Percentiles rank a stretch among this genome's conserved stretches.
These are phyloP conservation scores for Colletotrichum destructivum DNA, from an alignment of 2,329 filamentous ascomycete genomes.

Conservation along the genomic window DNA sequence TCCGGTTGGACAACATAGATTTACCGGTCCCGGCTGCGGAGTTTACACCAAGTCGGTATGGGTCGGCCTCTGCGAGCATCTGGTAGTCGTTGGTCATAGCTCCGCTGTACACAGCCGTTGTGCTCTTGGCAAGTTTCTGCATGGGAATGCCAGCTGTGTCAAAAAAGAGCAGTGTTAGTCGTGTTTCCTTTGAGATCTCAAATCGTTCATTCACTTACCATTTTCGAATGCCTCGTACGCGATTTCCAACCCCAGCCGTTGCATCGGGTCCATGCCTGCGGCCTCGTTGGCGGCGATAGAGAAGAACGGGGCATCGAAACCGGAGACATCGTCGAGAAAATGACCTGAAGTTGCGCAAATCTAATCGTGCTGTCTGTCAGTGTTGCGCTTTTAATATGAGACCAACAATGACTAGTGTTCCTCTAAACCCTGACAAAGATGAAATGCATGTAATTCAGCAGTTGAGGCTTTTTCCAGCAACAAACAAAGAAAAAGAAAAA, in stretches of 20 bases:
- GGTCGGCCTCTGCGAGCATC: slow-evolving; percentile 49
- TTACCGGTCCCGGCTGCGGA: slow-evolving; percentile 48
- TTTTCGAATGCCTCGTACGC: slow-evolving; percentile 28
- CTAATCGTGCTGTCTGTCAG: not conserved
- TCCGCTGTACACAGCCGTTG: slow-evolving; percentile 53
- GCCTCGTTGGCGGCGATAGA: slow-evolving; percentile 15
- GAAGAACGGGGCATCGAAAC: slow-evolving; percentile 23
- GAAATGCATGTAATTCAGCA: not conserved
- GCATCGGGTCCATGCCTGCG: slow-evolving; percentile 27
- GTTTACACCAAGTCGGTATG: slow-evolving; percentile 45
- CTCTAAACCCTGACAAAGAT: too few species aligned
- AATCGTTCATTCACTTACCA: not conserved
- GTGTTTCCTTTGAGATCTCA: too few species aligned
- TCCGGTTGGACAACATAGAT: slow-evolving; percentile 45
- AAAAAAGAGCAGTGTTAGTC: too few species aligned
- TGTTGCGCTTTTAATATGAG: too few species aligned
- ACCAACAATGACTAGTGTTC: too few species aligned
- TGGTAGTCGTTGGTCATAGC: slow-evolving; percentile 54
- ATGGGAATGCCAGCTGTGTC: slow-evolving; percentile 41
- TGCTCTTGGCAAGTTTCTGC: slow-evolving; percentile 44
- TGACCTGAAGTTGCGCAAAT: slow-evolving; percentile 16
- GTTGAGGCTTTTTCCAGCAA: not conserved
- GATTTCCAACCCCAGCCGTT: slow-evolving; percentile 16
- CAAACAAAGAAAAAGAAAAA: not conserved
- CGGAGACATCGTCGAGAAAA: slow-evolving; percentile 12